Percentiles rank a stretch among this genome's conserved stretches.
phyloP scores from a whole-genome alignment of 2,329 filamentous ascomycete species.

The Colletotrichum cereale region DNA sequence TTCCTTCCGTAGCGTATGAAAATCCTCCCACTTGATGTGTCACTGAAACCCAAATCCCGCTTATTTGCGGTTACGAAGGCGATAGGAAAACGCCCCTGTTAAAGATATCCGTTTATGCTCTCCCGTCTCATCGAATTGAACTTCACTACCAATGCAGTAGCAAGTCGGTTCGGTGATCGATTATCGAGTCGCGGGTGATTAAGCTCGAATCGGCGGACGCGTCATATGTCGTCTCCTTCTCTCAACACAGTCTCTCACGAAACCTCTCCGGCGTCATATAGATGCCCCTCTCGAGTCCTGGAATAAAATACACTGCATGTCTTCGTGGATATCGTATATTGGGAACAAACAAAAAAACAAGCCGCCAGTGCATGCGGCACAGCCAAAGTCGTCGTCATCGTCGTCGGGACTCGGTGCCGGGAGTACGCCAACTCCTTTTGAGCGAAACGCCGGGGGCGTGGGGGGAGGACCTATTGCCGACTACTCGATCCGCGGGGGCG shows the following conservation, averaged over 20 bases:
- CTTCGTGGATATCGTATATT: constrained; percentile 36
- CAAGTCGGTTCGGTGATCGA: not conserved
- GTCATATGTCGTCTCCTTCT: not conserved
- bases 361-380: not conserved
- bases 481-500: constrained; percentile 60
- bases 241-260: not conserved
- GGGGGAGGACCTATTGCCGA: constrained; percentile 8
- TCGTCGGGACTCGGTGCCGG: not conserved
- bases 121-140: not conserved
- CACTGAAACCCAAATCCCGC: no score
- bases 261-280: not conserved
- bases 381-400: not conserved
- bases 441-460: not conserved
- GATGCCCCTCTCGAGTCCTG: not conserved
- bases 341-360: constrained; percentile 17
- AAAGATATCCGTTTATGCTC: not conserved
- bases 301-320: constrained; percentile 17
- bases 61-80: no score
- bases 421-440: not conserved
- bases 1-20: not conserved
- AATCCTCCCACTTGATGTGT: not conserved
- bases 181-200: not conserved
- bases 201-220: not conserved
- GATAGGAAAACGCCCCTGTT: not conserved
- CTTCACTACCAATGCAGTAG: not conserved